phyloP scores from a whole-genome alignment of 352 stramenopile genomes.

The Pythium grandisporangium region DNA sequence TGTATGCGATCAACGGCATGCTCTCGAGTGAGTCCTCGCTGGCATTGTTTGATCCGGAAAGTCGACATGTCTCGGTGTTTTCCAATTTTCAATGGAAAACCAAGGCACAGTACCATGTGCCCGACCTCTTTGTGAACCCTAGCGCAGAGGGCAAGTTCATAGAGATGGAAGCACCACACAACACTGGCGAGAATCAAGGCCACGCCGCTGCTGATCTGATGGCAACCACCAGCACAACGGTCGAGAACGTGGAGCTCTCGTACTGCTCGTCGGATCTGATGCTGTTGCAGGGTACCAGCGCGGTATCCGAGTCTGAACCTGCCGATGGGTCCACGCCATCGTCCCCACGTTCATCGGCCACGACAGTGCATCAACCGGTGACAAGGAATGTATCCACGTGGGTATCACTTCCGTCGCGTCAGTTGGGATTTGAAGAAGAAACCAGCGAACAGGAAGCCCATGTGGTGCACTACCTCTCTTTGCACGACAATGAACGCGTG shows the following conservation, averaged over 20 bases:
- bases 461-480: constrained; percentile 69
- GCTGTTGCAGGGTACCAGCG: constrained; percentile 54
- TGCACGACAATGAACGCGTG: constrained; percentile 70
- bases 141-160: neutral
- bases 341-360: no score
- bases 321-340: no score
- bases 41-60: constrained; percentile 53
- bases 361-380: no score
- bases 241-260: constrained; percentile 47
- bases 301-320: constrained; percentile 18
- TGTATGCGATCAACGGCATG: constrained; percentile 71
- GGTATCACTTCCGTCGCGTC: constrained; percentile 71
- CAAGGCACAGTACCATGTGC: constrained; percentile 58
- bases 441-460: constrained; percentile 31
- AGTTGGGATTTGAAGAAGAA: constrained; percentile 20
- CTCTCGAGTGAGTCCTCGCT: constrained; percentile 63
- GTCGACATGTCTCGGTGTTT: constrained; percentile 44
- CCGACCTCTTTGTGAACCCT: constrained; percentile 19
- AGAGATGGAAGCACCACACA: no score
- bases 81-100: constrained; percentile 78
- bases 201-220: no score
- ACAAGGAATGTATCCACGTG: constrained; percentile 67
- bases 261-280: constrained; percentile 81
- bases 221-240: constrained; percentile 7
- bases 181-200: no score